phyloP scores from a whole-genome alignment of 1,284 basidiomycete species.

The Melampsora larici-populina region DNA sequence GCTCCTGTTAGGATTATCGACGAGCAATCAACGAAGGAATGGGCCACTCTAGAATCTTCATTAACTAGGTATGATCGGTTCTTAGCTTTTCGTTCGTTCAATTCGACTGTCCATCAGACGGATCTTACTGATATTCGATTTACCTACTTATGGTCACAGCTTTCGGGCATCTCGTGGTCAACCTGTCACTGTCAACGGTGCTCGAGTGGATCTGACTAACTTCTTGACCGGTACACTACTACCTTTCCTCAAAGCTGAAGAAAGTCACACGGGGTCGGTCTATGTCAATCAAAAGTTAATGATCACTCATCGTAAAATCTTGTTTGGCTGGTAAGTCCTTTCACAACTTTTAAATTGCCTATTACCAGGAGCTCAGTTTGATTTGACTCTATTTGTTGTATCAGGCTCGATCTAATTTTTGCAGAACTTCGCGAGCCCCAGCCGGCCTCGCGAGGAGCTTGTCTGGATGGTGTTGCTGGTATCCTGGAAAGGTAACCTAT shows the following conservation, averaged over 20 bases:
- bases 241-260: constrained; percentile 29
- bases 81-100: too few relatives aligned
- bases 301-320: constrained; percentile 15
- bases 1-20: neutral
- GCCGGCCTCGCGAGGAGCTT: constrained; percentile 54
- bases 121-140: neutral
- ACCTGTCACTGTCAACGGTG: neutral
- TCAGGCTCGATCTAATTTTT: constrained; percentile 38
- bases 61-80: neutral
- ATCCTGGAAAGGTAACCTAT: constrained; percentile 55
- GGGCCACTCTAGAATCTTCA: constrained; percentile 5
- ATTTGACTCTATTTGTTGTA: neutral
- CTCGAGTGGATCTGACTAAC: constrained; percentile 14
- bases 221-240: constrained; percentile 17
- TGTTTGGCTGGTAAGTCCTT: constrained; percentile 30
- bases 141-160: neutral
- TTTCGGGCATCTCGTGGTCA: neutral
- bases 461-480: constrained; percentile 57
- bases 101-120: too few relatives aligned
- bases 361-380: too few relatives aligned
- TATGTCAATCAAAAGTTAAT: constrained; percentile 19
- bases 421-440: constrained; percentile 32
- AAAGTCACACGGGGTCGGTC: constrained; percentile 1
- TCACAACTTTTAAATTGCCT: too few relatives aligned
- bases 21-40: constrained; percentile 10